Evolutionary conservation across 352 stramenopile species (phyloP), one percentile per base, ranked within the genome.

Genomic region (Phytophthora quininea): DNA sequence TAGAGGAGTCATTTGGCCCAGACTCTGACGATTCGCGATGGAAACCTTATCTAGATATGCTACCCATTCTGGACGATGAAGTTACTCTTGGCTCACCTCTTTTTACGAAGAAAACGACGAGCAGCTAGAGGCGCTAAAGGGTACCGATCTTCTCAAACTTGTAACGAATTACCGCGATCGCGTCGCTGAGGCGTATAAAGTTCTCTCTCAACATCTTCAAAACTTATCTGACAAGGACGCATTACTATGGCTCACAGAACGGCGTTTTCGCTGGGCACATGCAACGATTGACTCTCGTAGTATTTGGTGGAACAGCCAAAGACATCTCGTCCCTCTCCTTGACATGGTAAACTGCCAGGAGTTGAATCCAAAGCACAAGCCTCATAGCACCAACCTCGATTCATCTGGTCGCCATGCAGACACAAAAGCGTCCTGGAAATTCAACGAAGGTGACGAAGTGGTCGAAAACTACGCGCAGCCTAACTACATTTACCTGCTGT

Each of bases 391-490:
- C 0, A 65, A 45, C 0, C 56, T 92, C 11, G 58, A 69, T 29
- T 62, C 62, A n/a, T 50, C 30, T 4, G 59, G 54, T 12, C 59
- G 71, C 3, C 69, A 73, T 4, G 94, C 94, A 7, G 64, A 91
- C 43, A 98, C 94, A 1, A 65, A 73, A 11, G 79, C 91, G 30
- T 89, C 85, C 0, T 92, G 76, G 84, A 52, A 49, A 1, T 97
- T 97, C 32, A 52, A 58, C 14, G 32, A 47, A 14, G 87, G 83
- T 7, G 75, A 93, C 14, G 76, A 98, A 53, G 68, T 98, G 42
- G 89, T 98, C 32, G 94, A 98, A 65, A 96, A 98, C 76, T 98
- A 98, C 67, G 93, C 86, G 1, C 93, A 98, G 74, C 79, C 93
- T 19, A 98, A 98, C 75, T 89, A 98, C 77, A 96, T 98, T 55